Conservation (phyloP, 2,329 filamentous ascomycete genomes). For the Bretziella fagacearum region DNA sequence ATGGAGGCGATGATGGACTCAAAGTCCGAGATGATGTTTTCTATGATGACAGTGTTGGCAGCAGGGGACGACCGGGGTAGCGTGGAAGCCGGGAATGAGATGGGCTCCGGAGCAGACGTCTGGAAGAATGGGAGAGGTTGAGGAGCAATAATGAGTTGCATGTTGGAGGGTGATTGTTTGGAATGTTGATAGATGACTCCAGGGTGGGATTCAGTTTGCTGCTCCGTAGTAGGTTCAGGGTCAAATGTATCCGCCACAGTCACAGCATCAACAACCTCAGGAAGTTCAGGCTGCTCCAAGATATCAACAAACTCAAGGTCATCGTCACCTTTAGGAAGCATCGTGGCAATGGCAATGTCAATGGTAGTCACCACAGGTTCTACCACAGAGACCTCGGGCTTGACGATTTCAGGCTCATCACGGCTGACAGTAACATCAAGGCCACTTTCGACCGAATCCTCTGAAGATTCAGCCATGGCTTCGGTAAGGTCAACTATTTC, state of each 20-base stretch:
- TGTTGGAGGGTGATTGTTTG: neutral
- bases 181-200: no score
- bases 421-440: neutral
- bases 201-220: neutral
- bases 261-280: neutral
- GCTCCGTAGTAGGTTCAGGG: neutral
- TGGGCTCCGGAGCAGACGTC: neutral
- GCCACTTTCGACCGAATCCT: neutral
- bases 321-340: neutral
- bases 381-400: no score
- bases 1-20: neutral
- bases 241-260: neutral
- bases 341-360: neutral
- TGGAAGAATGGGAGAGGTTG: slow-evolving; percentile 1
- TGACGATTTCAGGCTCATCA: no score
- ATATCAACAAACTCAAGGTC: neutral
- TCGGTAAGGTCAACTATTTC: no score
- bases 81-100: neutral
- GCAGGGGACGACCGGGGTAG: neutral
- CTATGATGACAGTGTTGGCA: neutral
- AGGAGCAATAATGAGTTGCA: slow-evolving; percentile 4
- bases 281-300: no score
- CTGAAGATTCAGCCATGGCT: no score
- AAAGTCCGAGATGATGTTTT: neutral
- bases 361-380: neutral